Evolutionary conservation across 2,329 filamentous ascomycete species (phyloP).

Genomic region (Xylariales sp.): DNA sequence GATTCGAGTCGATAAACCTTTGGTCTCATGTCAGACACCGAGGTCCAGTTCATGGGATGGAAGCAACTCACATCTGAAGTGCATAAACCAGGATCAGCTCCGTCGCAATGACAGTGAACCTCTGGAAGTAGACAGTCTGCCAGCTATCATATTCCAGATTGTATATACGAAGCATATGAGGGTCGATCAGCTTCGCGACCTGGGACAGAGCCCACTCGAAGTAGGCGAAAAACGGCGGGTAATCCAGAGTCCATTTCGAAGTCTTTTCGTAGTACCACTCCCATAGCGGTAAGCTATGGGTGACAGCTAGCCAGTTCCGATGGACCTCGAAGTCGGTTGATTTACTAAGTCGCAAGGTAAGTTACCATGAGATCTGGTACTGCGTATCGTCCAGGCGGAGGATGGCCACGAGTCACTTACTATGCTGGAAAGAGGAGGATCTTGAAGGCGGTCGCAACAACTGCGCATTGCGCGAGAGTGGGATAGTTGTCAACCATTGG

Average conservation of each 20-base stretch:
- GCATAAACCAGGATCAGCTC: conserved; percentile 83
- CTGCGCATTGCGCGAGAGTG: conserved; percentile 80
- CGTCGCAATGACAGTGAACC: conserved; percentile 77
- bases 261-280: conserved; percentile 97
- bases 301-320: conserved; percentile 97
- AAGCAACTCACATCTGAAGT: conserved; percentile 69
- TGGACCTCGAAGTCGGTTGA: conserved; percentile 99
- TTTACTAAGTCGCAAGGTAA: conserved; percentile 65
- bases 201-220: conserved; percentile 94
- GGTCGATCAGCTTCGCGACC: conserved; percentile 69
- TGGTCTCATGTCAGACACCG: background rate
- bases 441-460: conserved; percentile 85
- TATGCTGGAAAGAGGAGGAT: conserved; percentile 90
- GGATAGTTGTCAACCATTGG: conserved; percentile 78
- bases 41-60: too few species aligned
- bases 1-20: conserved; percentile 72
- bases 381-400: too few species aligned
- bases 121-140: conserved; percentile 92
- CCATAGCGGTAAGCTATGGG: conserved; percentile 77
- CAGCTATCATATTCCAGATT: conserved; percentile 85
- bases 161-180: conserved; percentile 74
- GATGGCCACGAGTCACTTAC: too few species aligned
- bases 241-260: conserved; percentile 99
- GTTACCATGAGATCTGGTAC: too few species aligned
- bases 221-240: conserved; percentile 95